Evolutionary conservation across 83 land plant species (phyloP).

Genomic region (Thuja plicata): DNA sequence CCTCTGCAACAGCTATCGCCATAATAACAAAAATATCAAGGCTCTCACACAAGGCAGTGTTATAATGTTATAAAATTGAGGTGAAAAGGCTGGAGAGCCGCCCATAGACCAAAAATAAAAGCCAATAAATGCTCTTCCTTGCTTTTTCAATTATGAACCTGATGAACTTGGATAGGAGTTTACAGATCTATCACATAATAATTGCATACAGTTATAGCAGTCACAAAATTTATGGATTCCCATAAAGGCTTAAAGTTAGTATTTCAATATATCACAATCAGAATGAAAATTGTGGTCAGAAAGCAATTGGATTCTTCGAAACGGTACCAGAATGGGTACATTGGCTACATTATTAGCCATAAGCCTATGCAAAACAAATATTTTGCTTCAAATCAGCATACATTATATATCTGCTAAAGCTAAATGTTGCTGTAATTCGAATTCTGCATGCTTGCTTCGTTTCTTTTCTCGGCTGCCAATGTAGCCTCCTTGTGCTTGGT

Average conservation of each 20-base stretch:
- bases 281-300: background rate
- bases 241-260: background rate
- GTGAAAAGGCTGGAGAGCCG: background rate
- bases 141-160: background rate
- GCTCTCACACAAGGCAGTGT: background rate
- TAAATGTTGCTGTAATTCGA: background rate
- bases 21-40: background rate
- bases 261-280: background rate
- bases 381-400: background rate
- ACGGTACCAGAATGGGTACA: background rate
- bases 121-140: background rate
- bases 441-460: background rate
- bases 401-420: background rate
- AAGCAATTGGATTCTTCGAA: background rate
- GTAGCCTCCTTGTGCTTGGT: background rate
- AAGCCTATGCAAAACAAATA: background rate
- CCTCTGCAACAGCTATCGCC: background rate
- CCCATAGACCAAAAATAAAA: background rate
- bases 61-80: background rate
- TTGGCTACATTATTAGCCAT: background rate
- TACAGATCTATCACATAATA: background rate
- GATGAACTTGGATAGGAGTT: background rate
- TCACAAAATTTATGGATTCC: background rate
- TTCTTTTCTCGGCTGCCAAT: background rate
- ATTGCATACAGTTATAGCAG: background rate